phyloP scores from a whole-genome alignment of 2,329 filamentous ascomycete species.

The Aspergillus intermedius region DNA sequence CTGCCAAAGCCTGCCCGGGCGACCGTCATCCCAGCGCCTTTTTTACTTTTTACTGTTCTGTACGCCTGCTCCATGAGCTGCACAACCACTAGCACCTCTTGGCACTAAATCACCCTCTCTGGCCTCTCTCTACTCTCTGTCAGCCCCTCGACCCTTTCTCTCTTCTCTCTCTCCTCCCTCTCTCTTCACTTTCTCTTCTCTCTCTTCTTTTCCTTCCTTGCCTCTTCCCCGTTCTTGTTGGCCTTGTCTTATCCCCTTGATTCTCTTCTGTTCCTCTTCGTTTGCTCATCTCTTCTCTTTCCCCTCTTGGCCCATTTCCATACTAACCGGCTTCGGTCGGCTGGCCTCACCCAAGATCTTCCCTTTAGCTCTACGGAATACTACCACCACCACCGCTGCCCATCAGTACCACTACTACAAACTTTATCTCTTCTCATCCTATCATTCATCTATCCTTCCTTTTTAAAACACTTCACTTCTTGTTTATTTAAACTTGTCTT shows the following conservation, averaged over 20 bases:
- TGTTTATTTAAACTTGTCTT: neutral
- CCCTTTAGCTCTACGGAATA: too few species aligned
- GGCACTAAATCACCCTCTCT: conserved; percentile 23
- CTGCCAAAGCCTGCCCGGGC: conserved; percentile 19
- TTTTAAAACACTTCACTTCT: neutral
- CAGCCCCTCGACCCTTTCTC: conserved; percentile 25
- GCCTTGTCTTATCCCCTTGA: neutral
- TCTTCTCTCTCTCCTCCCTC: conserved; percentile 9
- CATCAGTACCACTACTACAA: too few species aligned
- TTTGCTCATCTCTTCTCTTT: conserved; percentile 8
- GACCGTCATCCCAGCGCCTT: conserved; percentile 11
- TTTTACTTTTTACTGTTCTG: conserved; percentile 18
- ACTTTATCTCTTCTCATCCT: neutral
- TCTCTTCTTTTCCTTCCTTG: conserved; percentile 7
- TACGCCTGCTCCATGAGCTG: conserved; percentile 20
- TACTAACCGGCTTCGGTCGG: too few species aligned
- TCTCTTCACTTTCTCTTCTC: conserved; percentile 6
- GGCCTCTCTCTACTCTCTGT: conserved; percentile 7
- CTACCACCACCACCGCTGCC: too few species aligned
- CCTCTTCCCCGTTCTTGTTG: neutral
- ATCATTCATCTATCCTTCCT: neutral
- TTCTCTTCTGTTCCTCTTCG: conserved; percentile 2
- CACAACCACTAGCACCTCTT: conserved; percentile 32
- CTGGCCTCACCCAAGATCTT: too few species aligned
- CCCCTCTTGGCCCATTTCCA: conserved; percentile 1